phyloP scores from a whole-genome alignment of 495 filamentous ascomycete species.

The Halenospora varia region DNA sequence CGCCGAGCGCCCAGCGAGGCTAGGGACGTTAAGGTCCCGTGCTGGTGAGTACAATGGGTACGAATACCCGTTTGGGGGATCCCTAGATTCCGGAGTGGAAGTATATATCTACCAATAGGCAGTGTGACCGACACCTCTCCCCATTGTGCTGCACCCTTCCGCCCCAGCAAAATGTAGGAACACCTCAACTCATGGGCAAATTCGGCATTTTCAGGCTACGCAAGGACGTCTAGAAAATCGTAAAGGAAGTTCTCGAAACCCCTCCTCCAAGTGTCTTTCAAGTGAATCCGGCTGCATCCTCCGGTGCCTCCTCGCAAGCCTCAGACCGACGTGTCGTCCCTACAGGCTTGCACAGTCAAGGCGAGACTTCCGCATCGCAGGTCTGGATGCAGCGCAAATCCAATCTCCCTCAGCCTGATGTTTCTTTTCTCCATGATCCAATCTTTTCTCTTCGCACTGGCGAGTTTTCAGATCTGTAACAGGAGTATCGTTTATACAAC shows the following conservation, averaged over 20 bases:
- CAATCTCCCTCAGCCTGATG: conserved; percentile 8
- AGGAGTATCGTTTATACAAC: background rate
- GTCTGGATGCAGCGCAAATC: background rate
- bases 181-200: too few species aligned
- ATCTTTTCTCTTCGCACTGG: background rate
- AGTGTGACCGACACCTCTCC: background rate
- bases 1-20: background rate
- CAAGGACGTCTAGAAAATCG: background rate
- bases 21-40: background rate
- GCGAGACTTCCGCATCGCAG: conserved; percentile 1
- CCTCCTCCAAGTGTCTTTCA: background rate
- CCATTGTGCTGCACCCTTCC: too few species aligned
- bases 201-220: background rate
- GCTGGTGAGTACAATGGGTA: background rate
- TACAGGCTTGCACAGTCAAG: background rate
- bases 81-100: background rate
- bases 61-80: background rate
- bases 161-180: too few species aligned
- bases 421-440: background rate
- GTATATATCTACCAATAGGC: background rate
- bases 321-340: too few species aligned
- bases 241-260: background rate
- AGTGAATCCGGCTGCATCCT: background rate
- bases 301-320: background rate
- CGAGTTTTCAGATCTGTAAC: conserved; percentile 3